phyloP scores from a whole-genome alignment of 257 asterid genomes.

The Nemophila menziesii region DNA sequence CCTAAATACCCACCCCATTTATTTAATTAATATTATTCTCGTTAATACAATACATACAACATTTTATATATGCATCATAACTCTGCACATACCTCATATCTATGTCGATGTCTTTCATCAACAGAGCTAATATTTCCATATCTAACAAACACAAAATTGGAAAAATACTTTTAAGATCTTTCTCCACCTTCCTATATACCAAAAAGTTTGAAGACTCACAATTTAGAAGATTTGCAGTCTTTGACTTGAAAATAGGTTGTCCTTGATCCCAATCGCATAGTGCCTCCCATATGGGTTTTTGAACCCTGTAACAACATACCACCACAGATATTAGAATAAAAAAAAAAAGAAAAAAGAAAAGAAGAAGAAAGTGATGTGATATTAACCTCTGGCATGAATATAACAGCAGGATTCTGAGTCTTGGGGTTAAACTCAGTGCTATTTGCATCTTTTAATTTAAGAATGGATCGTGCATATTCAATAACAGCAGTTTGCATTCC shows the following conservation, averaged over 20 bases:
- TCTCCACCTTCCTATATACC: not conserved
- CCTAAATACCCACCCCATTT: slow-evolving; percentile 22
- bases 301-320: slow-evolving; percentile 50
- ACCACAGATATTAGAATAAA: not conserved
- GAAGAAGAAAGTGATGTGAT: too few species aligned
- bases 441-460: slow-evolving; percentile 53
- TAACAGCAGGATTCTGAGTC: slow-evolving; percentile 48
- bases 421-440: slow-evolving; percentile 61
- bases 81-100: slow-evolving; percentile 19
- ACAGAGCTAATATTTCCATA: slow-evolving; percentile 14
- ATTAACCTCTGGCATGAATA: slow-evolving; percentile 70
- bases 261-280: slow-evolving; percentile 83
- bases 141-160: slow-evolving; percentile 8
- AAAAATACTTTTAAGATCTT: not conserved
- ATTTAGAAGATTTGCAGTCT: slow-evolving; percentile 35
- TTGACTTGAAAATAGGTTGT: slow-evolving; percentile 48
- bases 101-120: slow-evolving; percentile 25
- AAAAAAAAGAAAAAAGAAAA: not conserved
- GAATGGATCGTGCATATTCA: slow-evolving; percentile 57
- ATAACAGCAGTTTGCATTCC: slow-evolving; percentile 77
- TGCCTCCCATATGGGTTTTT: slow-evolving; percentile 77
- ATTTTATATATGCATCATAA: not conserved
- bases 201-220: slow-evolving; percentile 28
- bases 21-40: not conserved
- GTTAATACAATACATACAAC: not conserved